phyloP scores from a whole-genome alignment of 2,329 filamentous ascomycete species.

The Xylaria sp. region DNA sequence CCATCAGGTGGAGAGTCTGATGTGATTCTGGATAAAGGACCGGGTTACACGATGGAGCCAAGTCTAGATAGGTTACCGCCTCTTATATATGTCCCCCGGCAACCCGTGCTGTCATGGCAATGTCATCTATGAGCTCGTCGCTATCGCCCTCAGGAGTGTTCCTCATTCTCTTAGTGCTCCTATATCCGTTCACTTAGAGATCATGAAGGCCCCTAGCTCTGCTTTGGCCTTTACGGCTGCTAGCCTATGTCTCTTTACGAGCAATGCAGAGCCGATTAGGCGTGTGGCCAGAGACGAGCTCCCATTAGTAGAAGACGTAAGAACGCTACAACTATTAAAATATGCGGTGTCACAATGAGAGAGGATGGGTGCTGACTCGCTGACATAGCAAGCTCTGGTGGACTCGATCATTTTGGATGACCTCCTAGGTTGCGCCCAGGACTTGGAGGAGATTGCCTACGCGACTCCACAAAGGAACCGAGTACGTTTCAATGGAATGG shows the following conservation, averaged over 20 bases:
- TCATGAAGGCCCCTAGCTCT: slow-evolving; percentile 27
- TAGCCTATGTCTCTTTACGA: slow-evolving; percentile 24
- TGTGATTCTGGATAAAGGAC: not conserved
- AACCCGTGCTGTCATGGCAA: not conserved
- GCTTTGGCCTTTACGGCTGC: slow-evolving; percentile 20
- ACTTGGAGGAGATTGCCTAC: slow-evolving; percentile 37
- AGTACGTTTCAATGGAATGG: slow-evolving; percentile 15
- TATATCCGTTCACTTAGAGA: not conserved
- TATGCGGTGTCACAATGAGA: not conserved
- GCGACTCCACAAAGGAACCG: slow-evolving; percentile 35
- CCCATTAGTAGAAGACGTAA: slow-evolving; percentile 32
- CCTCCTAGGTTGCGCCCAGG: slow-evolving; percentile 35
- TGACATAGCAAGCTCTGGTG: slow-evolving; percentile 29
- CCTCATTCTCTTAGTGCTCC: not conserved
- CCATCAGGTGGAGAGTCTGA: not conserved
- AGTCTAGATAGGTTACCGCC: not conserved
- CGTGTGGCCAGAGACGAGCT: slow-evolving; percentile 8
- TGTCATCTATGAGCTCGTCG: not conserved
- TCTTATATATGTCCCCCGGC: not conserved
- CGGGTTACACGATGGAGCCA: not conserved
- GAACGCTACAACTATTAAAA: not conserved
- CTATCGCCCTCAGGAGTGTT: not conserved
- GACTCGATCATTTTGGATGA: slow-evolving; percentile 32
- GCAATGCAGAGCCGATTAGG: slow-evolving; percentile 27
- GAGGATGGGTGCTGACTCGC: slow-evolving; percentile 13